Evolutionary conservation across 1,284 basidiomycete genomes (phyloP), one percentile per base, ranked within the genome.

Genomic region (Moesziomyces aphidis): DNA sequence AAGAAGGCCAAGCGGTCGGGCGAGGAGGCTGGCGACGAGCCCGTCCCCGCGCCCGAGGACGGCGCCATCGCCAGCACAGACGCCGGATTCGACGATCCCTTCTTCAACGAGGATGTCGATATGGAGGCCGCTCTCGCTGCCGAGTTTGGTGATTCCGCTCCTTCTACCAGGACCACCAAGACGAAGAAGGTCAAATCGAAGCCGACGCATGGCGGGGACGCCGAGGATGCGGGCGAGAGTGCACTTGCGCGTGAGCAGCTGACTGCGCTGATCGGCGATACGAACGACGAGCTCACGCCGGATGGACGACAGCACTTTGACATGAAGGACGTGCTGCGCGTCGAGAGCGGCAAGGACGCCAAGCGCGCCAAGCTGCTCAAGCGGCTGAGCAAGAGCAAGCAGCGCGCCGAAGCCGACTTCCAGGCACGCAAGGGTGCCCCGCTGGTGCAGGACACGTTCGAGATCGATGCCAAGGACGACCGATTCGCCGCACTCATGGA

Each of bases 401-500:
- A 74, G 53, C 61, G 64, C 31, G 53, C 66, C 31, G 74, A 73
- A 34, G 70, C 59, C 21, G 66, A 61, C 13, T 63, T 64, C 50
- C 73, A 79, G 10, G 77, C 66, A 22, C 80, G 83, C 17, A 89
- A 87, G 61, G 83, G 67, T 79, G 84, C 51, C 83, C 83, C 24
- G n/a, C 55, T 77, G 50, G 61, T 75, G 17, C 77, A 82, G 66
- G 73, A 74, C 24, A 84, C 80, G 62, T 98, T 98, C 86, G 86
- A 88, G 52, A 90, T 99, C 77, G 88, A 99, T 82, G 90, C 94
- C 61, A 89, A 90, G 77, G 97, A 99, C 82, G 89, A 91, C 5
- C 91, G 97, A 28, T 99, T 99, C 88, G 89, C 89, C 75, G 91
- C 89, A 11, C 82, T 98, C 50, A 91, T 95, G 83, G 93, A 97